These are phyloP conservation scores for Myriosclerotinia scirpicola DNA, from an alignment of 2,329 filamentous ascomycete species.

Conservation along the genomic window DNA sequence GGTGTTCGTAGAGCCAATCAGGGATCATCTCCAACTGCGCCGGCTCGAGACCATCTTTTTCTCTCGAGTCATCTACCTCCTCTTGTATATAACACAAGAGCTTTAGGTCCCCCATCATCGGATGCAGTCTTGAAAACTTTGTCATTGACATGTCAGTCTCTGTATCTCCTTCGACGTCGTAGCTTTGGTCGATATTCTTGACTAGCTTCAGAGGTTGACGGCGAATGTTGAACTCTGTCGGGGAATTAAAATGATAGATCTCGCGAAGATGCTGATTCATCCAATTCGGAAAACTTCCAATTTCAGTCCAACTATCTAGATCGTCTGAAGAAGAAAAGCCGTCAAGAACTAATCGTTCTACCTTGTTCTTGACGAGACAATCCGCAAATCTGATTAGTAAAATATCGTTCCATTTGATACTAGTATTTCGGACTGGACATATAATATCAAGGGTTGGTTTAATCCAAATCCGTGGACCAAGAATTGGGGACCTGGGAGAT, in stretches of 20 bases:
- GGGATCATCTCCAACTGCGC: not conserved
- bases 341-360: not conserved
- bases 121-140: not conserved
- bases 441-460: not conserved
- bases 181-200: not conserved
- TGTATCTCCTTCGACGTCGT: too few species aligned
- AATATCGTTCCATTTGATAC: not conserved
- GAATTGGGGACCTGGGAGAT: rapidly evolving
- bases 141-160: not conserved
- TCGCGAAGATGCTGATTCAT: not conserved
- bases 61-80: not conserved
- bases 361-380: not conserved
- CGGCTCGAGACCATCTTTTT: not conserved
- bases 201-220: not conserved
- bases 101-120: not conserved
- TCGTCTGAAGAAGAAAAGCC: not conserved
- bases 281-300: not conserved
- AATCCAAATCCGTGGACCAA: not conserved
- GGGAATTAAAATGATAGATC: not conserved
- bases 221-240: not conserved
- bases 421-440: not conserved
- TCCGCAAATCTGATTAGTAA: not conserved
- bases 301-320: not conserved
- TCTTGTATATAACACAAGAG: not conserved
- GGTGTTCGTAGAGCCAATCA: not conserved